Conservation (phyloP, 352 stramenopile species). For the Blastocystis sp. region DNA sequence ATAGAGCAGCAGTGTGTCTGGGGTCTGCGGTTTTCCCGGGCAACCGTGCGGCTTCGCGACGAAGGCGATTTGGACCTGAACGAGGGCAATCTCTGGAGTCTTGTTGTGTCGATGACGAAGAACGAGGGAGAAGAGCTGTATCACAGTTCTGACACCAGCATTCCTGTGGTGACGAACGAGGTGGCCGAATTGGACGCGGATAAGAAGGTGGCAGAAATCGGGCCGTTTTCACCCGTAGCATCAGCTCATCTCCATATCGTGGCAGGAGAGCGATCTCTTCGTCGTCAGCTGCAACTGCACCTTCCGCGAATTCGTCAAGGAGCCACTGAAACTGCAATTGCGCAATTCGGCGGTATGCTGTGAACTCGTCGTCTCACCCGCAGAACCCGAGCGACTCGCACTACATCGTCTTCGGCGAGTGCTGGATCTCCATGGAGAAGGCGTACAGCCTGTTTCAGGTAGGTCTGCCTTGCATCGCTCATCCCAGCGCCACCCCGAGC, state of each 20-base stretch:
- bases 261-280: slow-evolving; percentile 63
- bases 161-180: slow-evolving; percentile 50
- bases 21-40: slow-evolving; percentile 39
- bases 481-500: slow-evolving; percentile 54
- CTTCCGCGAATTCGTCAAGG: slow-evolving; percentile 55
- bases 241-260: slow-evolving; percentile 19
- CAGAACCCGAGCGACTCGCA: slow-evolving; percentile 20
- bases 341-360: slow-evolving; percentile 42
- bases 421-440: slow-evolving; percentile 69
- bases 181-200: slow-evolving; percentile 57
- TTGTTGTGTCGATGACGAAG: slow-evolving; percentile 43
- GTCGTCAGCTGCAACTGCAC: slow-evolving; percentile 49
- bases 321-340: slow-evolving; percentile 55
- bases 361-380: neutral
- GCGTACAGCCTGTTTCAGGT: slow-evolving; percentile 69
- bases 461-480: neutral
- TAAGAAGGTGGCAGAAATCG: neutral
- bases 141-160: slow-evolving; percentile 56
- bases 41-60: slow-evolving; percentile 26
- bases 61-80: slow-evolving; percentile 22
- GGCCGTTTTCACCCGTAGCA: neutral
- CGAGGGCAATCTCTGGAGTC: slow-evolving; percentile 58
- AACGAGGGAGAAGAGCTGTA: slow-evolving; percentile 55
- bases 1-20: slow-evolving; percentile 62
- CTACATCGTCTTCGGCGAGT: slow-evolving; percentile 51